These are phyloP conservation scores for Nepenthes mirabilis DNA, from an alignment of 148 eudicot genomes.

Conservation along the genomic window DNA sequence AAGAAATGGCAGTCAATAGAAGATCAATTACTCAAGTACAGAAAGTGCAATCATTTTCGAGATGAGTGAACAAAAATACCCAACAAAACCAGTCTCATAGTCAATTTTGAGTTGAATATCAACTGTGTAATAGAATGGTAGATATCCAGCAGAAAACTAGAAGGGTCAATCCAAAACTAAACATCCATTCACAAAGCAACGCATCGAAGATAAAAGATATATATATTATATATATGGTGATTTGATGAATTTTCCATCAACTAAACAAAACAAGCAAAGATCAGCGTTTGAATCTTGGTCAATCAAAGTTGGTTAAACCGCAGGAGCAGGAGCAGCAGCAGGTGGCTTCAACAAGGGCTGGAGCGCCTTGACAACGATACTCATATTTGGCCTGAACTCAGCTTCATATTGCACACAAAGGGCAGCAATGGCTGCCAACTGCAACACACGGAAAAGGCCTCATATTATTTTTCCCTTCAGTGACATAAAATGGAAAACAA, in stretches of 20 bases:
- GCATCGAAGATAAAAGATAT: background rate
- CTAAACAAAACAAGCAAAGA: background rate
- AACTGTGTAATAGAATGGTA: background rate
- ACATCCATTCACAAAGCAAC: background rate
- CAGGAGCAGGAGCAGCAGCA: constrained; percentile 23
- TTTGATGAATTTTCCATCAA: background rate
- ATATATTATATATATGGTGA: background rate
- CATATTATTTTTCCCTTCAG: background rate
- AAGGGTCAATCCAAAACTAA: background rate
- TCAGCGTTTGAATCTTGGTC: background rate
- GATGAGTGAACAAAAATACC: too few species aligned
- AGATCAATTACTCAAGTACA: too few species aligned
- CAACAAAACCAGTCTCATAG: too few species aligned
- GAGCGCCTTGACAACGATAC: constrained; percentile 68
- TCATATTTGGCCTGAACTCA: constrained; percentile 76
- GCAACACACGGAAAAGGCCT: constrained; percentile 9
- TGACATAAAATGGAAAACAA: background rate
- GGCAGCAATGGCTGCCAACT: constrained; percentile 78
- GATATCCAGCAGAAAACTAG: background rate
- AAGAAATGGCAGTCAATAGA: too few species aligned
- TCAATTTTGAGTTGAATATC: too few species aligned
- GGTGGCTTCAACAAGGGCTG: constrained; percentile 50
- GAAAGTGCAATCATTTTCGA: too few species aligned
- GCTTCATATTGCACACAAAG: constrained; percentile 66
- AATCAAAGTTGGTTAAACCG: background rate